Evolutionary conservation across 106 monocot species (phyloP), one percentile per base, ranked within the genome.

Genomic region (Apostasia shenzhenica): DNA sequence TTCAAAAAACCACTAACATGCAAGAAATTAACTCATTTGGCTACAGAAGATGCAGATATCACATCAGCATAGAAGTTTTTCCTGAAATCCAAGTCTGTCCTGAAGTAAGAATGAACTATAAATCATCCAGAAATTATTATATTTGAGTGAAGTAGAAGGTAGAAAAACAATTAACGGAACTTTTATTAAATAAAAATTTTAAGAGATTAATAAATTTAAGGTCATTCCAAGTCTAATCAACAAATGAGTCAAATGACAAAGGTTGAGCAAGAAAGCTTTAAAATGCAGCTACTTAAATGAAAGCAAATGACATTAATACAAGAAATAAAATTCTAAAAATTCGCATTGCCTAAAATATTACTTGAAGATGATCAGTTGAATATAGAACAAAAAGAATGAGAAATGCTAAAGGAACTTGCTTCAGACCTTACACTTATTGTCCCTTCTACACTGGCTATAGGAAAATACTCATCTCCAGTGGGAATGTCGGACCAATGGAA

Each of bases 401-500:
- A 14, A 48, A 64, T 14, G 26, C 26, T 48, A 65, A 49, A 50
- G 50, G 26, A 70, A 56, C 57, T 61, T 14, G 41, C 14, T 56
- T 14, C 61, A 68, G 26, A 95, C 95, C 95, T 90, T 72, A 76
- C 72, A 63, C 48, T 73, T 77, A 99, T 80, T 44, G 60, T 74
- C 70, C 97, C 97, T 41, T 81, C 74, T 57, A 93, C 85, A 72
- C 46, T 90, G 60, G 97, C 97, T 63, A 99, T 64, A 50, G 92
- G 87, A 61, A 83, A 65, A 76, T 99, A 99, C 61, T 87, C 92
- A 63, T 99, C 92, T 10, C 92, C 97, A 5, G 87, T 99, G 8
- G 89, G 76, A 57, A 93, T 85, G 68, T 92, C 68, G 51, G 87
- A 76, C 97, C 97, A 99, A 72, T 99, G 92, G 71, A 99, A 93